phyloP scores from a whole-genome alignment of 345 rosid species.

The Brassica cretica region DNA sequence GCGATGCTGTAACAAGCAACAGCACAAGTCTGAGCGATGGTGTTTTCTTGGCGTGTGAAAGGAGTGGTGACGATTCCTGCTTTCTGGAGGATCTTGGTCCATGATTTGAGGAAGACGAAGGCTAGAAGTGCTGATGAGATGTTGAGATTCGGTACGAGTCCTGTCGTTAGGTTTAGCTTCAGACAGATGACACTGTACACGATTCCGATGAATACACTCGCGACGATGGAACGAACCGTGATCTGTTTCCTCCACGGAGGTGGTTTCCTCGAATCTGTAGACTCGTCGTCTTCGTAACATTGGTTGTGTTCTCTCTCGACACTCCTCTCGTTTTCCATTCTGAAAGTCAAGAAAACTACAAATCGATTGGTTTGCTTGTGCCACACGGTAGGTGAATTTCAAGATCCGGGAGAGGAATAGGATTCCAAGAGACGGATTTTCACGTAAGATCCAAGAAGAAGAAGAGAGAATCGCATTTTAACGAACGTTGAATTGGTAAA shows the following conservation, averaged over 20 bases:
- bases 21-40: constrained; percentile 87
- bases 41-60: constrained; percentile 90
- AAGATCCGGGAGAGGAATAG: neutral
- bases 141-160: constrained; percentile 90
- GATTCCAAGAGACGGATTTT: neutral
- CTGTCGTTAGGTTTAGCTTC: constrained; percentile 92
- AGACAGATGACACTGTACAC: constrained; percentile 84
- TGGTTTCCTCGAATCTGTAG: constrained; percentile 45
- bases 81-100: constrained; percentile 79
- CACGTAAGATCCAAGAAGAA: constrained; percentile 19
- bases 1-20: constrained; percentile 94
- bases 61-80: constrained; percentile 70
- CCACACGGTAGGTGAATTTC: neutral
- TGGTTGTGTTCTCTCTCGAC: constrained; percentile 18
- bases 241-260: constrained; percentile 86
- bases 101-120: constrained; percentile 65
- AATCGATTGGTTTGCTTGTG: constrained; percentile 3
- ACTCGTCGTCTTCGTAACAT: neutral
- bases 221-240: constrained; percentile 68
- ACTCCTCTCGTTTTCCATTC: constrained; percentile 22
- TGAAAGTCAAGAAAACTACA: neutral
- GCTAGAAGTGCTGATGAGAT: constrained; percentile 94
- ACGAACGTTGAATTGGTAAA: neutral
- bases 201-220: constrained; percentile 69
- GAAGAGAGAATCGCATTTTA: neutral